Evolutionary conservation across 352 stramenopile genomes (phyloP).

Genomic region (Phytophthora boehmeriae): DNA sequence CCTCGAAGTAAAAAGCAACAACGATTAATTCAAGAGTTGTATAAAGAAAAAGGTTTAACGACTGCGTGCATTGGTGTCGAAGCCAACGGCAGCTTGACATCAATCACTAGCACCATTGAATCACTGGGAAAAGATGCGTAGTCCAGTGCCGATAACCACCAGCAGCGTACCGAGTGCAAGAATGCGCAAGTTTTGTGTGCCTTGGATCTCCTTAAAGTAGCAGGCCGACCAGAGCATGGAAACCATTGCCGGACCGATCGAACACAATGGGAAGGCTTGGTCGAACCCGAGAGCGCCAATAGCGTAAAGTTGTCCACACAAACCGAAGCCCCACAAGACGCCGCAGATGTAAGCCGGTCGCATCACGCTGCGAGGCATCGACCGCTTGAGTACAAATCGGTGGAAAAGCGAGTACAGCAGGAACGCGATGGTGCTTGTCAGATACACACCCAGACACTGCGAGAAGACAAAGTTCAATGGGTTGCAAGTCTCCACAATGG

Average conservation of each 20-base stretch:
- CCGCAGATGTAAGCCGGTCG: conserved; percentile 80
- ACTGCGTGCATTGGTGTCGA: too few species aligned
- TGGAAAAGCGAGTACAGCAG: conserved; percentile 82
- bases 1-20: too few species aligned
- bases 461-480: conserved; percentile 86
- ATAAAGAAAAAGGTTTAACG: too few species aligned
- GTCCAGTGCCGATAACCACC: conserved; percentile 69
- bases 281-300: conserved; percentile 78
- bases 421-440: conserved; percentile 77
- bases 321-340: conserved; percentile 72
- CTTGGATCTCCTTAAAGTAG: conserved; percentile 87
- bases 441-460: conserved; percentile 83
- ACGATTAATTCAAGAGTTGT: too few species aligned
- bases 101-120: neutral
- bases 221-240: conserved; percentile 85
- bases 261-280: conserved; percentile 81
- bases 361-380: conserved; percentile 85
- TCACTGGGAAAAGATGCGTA: conserved; percentile 56
- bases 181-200: conserved; percentile 58
- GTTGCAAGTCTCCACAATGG: conserved; percentile 71
- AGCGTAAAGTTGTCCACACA: conserved; percentile 77
- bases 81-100: too few species aligned
- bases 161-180: conserved; percentile 66
- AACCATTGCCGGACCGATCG: conserved; percentile 81
- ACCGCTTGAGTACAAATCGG: conserved; percentile 70